These are phyloP conservation scores for Backusella macrospora DNA, from an alignment of 192 early-diverging fungal species.

Conservation along the genomic window DNA sequence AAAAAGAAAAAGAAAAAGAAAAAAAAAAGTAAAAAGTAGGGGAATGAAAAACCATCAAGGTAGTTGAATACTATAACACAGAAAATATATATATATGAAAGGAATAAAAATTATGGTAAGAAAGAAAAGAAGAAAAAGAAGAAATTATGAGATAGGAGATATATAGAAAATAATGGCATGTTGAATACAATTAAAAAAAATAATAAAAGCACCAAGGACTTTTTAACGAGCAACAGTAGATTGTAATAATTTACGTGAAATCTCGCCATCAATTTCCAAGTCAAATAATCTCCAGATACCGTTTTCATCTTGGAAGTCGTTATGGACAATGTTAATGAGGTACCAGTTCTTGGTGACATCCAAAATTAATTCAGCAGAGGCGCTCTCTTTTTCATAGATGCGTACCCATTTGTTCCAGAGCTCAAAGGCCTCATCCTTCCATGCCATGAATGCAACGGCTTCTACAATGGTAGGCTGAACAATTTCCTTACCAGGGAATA, in stretches of 20 bases:
- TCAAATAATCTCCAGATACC: conserved; percentile 76
- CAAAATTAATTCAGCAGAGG: conserved; percentile 58
- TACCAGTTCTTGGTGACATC: conserved; percentile 76
- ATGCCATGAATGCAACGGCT: conserved; percentile 86
- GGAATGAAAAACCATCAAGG: conserved; percentile 15
- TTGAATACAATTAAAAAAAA: conserved; percentile 15
- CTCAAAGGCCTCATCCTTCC: conserved; percentile 97
- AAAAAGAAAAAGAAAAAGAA: not conserved
- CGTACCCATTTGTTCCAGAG: conserved; percentile 91
- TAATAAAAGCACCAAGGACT: not conserved
- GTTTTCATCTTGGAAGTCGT: conserved; percentile 79
- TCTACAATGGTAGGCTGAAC: conserved; percentile 98
- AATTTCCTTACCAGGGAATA: conserved; percentile 95
- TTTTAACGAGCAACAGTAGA: conserved; percentile 1
- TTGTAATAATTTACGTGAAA: conserved; percentile 9
- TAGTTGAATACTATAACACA: conserved; percentile 17
- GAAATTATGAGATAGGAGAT: not conserved
- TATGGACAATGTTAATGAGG: conserved; percentile 94
- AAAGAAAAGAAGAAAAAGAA: not conserved
- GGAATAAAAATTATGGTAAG: not conserved
- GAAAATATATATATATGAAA: not conserved
- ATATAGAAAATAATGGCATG: not conserved
- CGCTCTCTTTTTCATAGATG: conserved; percentile 62
- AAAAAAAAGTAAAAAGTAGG: not conserved
- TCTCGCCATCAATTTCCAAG: conserved; percentile 38